Evolutionary conservation across 1,139 yeast species (phyloP), one percentile per base, ranked within the genome.

Genomic region (Magnusiomyces magnusii): DNA sequence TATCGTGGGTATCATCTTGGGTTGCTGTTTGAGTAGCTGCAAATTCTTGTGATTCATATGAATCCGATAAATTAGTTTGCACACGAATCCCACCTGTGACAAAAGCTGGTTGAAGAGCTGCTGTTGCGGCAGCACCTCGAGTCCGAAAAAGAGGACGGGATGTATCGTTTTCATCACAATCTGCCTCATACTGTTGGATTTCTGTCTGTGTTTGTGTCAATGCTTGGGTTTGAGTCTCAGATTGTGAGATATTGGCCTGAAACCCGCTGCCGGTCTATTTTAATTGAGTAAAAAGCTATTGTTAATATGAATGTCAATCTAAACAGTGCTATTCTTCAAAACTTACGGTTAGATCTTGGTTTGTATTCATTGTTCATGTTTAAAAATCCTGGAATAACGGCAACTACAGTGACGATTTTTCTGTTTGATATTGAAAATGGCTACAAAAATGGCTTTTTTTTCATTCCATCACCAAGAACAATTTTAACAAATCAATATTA

Each of bases 131-230:
- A 23, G 27, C 13, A 21, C 49, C 49, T 19, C 13, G 10, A 3
- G 49, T 23, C 3, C 27, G 27, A 17, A 44, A 21, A 3, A 44
- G 7, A 44, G 49, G 49, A 9, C 49, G 49, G 3, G 25, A 5
- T 3, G 10, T 23, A 5, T 21, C 27, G 17, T 21, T 23, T 3
- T 21, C 49, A 9, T 9, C 24, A 44, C 21, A 5, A 27, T 44
- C 24, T 44, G 27, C 3, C 17, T 17, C 49, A 44, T 19, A 51
- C 7, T 41, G 42, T 34, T 53, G 50, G 5, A 50, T 24, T 53
- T 53, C 47, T 28, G 55, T 53, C 25, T 41, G 55, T n/a, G 55
- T 53, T 24, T 53, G 55, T 7, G 55, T 53, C 27, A 21, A 42
- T 17, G 42, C 25, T 27, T 41, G 55, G 17, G 50, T 24, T 27